Base-by-base conservation (phyloP, 495 filamentous ascomycete species). In the Xylaria telfairii region DNA sequence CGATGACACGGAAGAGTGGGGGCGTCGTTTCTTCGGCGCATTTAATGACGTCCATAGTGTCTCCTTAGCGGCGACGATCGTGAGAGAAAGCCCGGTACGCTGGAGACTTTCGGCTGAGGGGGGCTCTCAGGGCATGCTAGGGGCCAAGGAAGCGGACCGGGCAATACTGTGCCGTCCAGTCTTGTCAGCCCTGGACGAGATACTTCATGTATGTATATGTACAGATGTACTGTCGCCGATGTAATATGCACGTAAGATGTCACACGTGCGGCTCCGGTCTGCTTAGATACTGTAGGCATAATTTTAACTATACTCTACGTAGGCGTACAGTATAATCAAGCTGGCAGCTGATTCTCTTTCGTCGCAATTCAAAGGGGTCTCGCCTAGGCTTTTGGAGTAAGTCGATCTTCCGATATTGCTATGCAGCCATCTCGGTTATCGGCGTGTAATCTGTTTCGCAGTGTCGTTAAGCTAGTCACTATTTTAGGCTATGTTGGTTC, bases 401-500 rank as follows among this genome's bases (percentile, higher is more conserved):
- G 67, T 42, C 17, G 41, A 49, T 61, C 46, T 69, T 63, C 44
- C 53, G 67, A 69, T 51, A 54, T 62, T 69, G 57, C 59, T 21
- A 49, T 54, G 32, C 67, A 61, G 28, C 67, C 51, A n/a, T 54
- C 46, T 51, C 67, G 21, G 57, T 39, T 61, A 37, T 62, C 37
- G 56, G 62, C 9, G 62, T 28, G 41, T 39, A 42, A 26, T 62
- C n/a, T 44, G 37, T n/a, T 30, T 37, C 44, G 30, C 42, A 17
- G 57, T 62, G 41, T 54, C 17, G 44, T 54, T 59, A 26, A 49
- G 46, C 56, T 51, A 24, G 56, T 5, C 34, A 26, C 54, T 63
- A 54, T 42, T 70, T 70, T 70, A 70, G 59, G 49, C 60, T 70
- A 61, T 70, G 60, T 65, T 57, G 17, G 26, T 41, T 26, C 61